Evolutionary conservation across 176 grass and related monocot species (phyloP).

Genomic region (sorghum (Sorghum bicolor)): Sorghum_bicolor_NCBIv3 NC_012877.2:56668501-56669000

Average conservation of each 20-base stretch:
- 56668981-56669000: constrained; percentile 57
- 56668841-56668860: constrained; percentile 19
- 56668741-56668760: constrained; percentile 84
- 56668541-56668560: constrained; percentile 53
- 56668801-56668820: not conserved
- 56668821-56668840: constrained; percentile 8
- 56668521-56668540: constrained; percentile 71
- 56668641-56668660: constrained; percentile 86
- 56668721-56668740: constrained; percentile 99
- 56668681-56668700: constrained; percentile 96
- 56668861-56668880: constrained; percentile 14
- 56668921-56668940: constrained; percentile 43
- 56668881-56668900: constrained; percentile 40
- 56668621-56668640: constrained; percentile 62
- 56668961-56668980: constrained; percentile 60
- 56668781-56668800: constrained; percentile 71
- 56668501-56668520: constrained; percentile 76
- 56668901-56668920: constrained; percentile 40
- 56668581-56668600: constrained; percentile 3
- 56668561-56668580: constrained; percentile 15
- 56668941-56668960: constrained; percentile 64
- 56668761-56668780: constrained; percentile 95
- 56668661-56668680: constrained; percentile 87
- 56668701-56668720: constrained; percentile 79
- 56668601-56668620: not conserved